Percentiles rank a stretch among this genome's conserved stretches.
Conservation (phyloP, 306 rosid genomes). For the Luffa acutangula region DNA sequence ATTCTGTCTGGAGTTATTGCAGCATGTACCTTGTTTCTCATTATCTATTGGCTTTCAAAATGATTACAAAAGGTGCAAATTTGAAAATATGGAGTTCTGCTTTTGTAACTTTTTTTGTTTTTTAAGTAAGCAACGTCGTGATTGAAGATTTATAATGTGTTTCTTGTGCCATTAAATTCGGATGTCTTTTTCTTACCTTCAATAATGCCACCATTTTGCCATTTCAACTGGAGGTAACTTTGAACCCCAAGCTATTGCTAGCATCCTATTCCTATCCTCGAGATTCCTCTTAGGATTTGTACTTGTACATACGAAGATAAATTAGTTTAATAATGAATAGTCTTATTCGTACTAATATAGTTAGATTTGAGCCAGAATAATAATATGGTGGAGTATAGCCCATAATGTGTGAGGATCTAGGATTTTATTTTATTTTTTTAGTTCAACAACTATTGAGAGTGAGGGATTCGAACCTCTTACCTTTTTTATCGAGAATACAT, state of each 20-base stretch:
- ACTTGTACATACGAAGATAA: neutral
- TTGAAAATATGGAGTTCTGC: constrained; percentile 11
- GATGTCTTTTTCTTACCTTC: constrained; percentile 3
- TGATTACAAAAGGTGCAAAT: constrained; percentile 21
- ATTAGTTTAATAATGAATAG: neutral
- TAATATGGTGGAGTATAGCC: too few species aligned
- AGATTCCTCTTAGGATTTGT: neutral
- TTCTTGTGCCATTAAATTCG: neutral
- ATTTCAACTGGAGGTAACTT: neutral
- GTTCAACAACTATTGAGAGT: too few species aligned
- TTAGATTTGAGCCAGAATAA: too few species aligned
- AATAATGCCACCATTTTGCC: neutral
- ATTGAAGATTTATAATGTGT: neutral
- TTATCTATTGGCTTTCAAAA: constrained; percentile 95
- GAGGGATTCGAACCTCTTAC: too few species aligned
- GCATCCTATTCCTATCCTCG: neutral
- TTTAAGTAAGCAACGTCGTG: neutral
- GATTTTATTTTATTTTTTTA: too few species aligned
- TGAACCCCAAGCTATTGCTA: neutral
- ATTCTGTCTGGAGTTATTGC: constrained; percentile 91
- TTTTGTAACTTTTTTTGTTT: neutral
- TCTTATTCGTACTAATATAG: too few species aligned
- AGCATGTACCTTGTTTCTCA: constrained; percentile 88
- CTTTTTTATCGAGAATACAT: too few species aligned
- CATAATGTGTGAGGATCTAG: too few species aligned